Evolutionary conservation across 352 stramenopile species (phyloP), one percentile per base, ranked within the genome.

Genomic region (Globisporangium splendens): DNA sequence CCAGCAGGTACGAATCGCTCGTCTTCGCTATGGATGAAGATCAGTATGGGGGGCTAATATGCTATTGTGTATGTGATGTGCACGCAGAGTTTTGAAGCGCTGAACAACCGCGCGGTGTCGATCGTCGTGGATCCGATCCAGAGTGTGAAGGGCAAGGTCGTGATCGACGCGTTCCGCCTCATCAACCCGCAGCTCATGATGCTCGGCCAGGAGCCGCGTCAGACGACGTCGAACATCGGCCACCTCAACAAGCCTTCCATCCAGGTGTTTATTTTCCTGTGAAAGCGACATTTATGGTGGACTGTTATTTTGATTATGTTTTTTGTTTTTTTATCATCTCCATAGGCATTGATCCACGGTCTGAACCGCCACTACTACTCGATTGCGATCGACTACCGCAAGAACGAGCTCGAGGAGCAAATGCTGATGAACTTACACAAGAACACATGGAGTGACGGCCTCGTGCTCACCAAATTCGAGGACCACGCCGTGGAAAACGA

Each of bases 101-200:
- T 99, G n/a, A 99, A 99, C 83, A 75, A 79, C 20, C 89, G 98
- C 35, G 96, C 95, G 1, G 97, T 99, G 18, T 96, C 97, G 14
- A 85, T 99, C 14, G 98, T 99, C n/a, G 95, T 99, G 44, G 98
- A 99, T 80, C 97, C 98, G 17, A 99, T 99, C 69, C 97, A 99
- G 76, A 96, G 82, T 79, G 96, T 99, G 46, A 99, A 99, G 78
- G 96, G 97, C 52, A 99, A 99, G 65, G 95, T 99, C 18, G 98
- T 99, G 31, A 99, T 99, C 73, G 98, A 99, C 70, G 98, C 96
- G 35, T 99, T 99, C 75, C 93, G 96, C 47, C 77, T 99, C 42
- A 99, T 99, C 76, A 99, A 99, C 83, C 94, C 95, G 14, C 96
- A 99, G 76, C 80, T 98, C 22, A 98, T 99, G 89, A 99, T 99